Conservation (phyloP, 495 filamentous ascomycete species). For the Cercophora sp. region DNA sequence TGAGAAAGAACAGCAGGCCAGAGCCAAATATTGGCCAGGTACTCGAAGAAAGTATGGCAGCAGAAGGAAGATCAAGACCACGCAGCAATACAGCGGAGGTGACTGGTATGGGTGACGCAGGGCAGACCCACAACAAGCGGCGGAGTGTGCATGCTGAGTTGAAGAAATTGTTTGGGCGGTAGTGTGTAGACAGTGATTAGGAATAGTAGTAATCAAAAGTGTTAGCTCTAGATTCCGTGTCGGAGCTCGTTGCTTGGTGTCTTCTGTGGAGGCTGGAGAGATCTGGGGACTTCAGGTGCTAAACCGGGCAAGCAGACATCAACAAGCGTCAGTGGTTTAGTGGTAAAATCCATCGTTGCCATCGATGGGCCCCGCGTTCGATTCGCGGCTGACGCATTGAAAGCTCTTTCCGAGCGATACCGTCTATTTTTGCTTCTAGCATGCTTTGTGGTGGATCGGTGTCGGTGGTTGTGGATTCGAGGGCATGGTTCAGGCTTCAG, state of each 20-base stretch:
- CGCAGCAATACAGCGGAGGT: not conserved
- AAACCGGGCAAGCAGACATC: no score
- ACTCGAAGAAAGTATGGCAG: not conserved
- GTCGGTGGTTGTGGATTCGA: no score
- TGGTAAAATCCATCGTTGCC: constrained; percentile 9
- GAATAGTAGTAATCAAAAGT: not conserved
- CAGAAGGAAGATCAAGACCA: not conserved
- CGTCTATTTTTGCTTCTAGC: no score
- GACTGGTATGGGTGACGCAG: no score
- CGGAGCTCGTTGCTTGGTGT: no score
- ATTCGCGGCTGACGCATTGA: constrained; percentile 39
- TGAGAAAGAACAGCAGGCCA: constrained; percentile 3
- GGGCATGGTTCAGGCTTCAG: no score
- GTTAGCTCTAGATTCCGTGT: not conserved
- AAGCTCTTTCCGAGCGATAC: no score
- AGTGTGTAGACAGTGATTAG: not conserved
- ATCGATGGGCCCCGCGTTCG: constrained; percentile 50
- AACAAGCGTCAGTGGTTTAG: constrained; percentile 6
- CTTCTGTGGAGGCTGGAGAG: no score
- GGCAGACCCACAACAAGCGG: no score
- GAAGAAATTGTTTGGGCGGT: constrained; percentile 33
- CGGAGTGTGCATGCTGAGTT: constrained; percentile 31
- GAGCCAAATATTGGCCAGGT: constrained; percentile 3
- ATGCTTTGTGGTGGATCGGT: no score
- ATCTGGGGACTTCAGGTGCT: no score